Conservation (phyloP, 1,139 yeast species). For the Pichia sp. region DNA sequence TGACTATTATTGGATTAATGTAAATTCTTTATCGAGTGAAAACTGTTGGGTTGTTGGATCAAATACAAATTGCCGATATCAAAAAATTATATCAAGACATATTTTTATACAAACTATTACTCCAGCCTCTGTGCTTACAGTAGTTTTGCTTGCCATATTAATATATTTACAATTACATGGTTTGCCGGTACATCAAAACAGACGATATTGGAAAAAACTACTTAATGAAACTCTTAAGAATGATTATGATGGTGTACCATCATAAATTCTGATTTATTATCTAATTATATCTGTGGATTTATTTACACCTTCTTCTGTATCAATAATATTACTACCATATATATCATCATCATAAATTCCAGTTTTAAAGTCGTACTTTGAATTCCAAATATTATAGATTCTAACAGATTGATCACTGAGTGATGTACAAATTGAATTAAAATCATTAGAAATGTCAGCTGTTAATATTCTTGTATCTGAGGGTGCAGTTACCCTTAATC, state of each 20-base stretch:
- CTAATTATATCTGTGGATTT: constrained; percentile 9
- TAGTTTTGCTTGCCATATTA: constrained; percentile 40
- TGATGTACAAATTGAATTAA: constrained; percentile 58
- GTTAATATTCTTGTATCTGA: constrained; percentile 54
- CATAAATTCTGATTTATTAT: constrained; percentile 25
- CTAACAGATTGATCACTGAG: constrained; percentile 71
- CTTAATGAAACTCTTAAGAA: constrained; percentile 39
- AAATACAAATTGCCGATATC: constrained; percentile 72
- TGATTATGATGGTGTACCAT: constrained; percentile 62
- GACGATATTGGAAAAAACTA: constrained; percentile 48
- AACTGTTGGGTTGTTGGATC: constrained; percentile 86
- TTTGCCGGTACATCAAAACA: constrained; percentile 49
- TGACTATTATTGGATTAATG: constrained; percentile 64
- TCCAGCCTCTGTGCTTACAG: constrained; percentile 57
- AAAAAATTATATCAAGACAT: constrained; percentile 44
- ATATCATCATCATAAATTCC: constrained; percentile 37
- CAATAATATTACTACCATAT: constrained; percentile 56
- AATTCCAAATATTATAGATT: constrained; percentile 64
- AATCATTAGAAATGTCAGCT: constrained; percentile 61
- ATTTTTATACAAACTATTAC: constrained; percentile 60
- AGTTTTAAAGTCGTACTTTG: constrained; percentile 30
- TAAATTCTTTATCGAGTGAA: constrained; percentile 67
- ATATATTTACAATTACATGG: constrained; percentile 31
- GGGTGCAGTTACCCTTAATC: constrained; percentile 46
- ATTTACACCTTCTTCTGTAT: constrained; percentile 47